Evolutionary conservation across 2,329 filamentous ascomycete species (phyloP), one percentile per base, ranked within the genome.

Genomic region (Aspergillus sp.): DNA sequence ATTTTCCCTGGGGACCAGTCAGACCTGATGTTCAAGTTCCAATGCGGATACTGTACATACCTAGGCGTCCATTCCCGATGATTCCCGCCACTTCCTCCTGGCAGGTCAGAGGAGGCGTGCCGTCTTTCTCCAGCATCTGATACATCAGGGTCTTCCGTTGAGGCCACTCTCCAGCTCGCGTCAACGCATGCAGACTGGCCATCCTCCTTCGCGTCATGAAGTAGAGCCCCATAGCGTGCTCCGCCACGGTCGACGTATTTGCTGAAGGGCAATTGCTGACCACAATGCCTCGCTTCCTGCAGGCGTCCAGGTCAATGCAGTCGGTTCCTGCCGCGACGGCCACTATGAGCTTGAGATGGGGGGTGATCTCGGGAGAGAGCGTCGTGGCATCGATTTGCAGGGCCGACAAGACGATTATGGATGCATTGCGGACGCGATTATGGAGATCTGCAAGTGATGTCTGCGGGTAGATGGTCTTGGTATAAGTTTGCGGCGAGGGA

Each of bases 171-270:
- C 67, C 62, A 7, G 65, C 69, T 13, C 64, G 62, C 11, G 67
- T 69, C 10, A 71, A 48, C 16, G 60, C 49, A 60, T 76, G 67
- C 57, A 75, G 62, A 24, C 64, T 59, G 20, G 76, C 60, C 10
- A 77, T 68, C 50, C 67, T 68, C 50, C 76, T 67, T 47, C 77
- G 67, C 6, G 75, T 64, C 4, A 76, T 75, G 57, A 77, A 78
- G 60, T 79, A 79, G 51, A 81, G 59, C 41, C 72, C 76, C 38
- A 81, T 71, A 10, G 77, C 77, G 68, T 80, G 78, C 60, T 81
- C 78, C 26, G 70, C 70, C 9, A 80, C 77, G 42, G 74, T 65
- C 44, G 77, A 72, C 43, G 77, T 69, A 49, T 79, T 79, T 19
- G 76, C 73, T n/a, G 65, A 70, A 3, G 76, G 75, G 42, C 72